A percentile compares a stretch with the other conserved stretches of the same genome.
Conservation (phyloP, 345 rosid species). For the Salix suchowensis region DNA sequence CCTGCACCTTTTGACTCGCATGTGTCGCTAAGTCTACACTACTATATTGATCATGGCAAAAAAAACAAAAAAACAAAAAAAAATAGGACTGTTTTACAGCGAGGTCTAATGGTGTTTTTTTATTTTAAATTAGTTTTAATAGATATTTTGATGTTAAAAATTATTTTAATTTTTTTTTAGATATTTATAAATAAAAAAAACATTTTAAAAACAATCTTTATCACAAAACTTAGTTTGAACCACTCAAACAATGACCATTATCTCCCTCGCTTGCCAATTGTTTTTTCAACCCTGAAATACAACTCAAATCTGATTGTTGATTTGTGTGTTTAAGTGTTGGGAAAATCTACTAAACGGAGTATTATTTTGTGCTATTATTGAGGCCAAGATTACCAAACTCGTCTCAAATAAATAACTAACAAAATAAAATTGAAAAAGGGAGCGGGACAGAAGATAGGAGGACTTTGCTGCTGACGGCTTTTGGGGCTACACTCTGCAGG, state of each 20-base stretch:
- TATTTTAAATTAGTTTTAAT: no score
- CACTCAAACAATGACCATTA: background rate
- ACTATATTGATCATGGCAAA: background rate
- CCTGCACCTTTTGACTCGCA: slow-evolving; percentile 2
- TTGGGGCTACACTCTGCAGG: background rate
- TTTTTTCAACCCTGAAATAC: background rate
- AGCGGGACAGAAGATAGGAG: background rate
- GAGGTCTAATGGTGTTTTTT: no score
- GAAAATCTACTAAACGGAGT: background rate
- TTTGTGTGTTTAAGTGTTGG: background rate
- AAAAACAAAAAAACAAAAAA: no score
- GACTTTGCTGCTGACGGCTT: background rate
- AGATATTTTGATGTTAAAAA: no score
- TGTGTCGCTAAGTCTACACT: background rate
- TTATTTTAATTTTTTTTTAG: no score
- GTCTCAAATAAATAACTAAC: no score
- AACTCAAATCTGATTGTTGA: background rate
- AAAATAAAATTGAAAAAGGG: background rate
- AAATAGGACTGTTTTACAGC: no score
- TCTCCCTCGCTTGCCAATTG: background rate
- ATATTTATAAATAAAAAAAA: no score
- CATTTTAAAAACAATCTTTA: no score
- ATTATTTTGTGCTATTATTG: background rate
- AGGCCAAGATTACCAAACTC: no score
- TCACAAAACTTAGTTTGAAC: background rate